A percentile compares a stretch with the other conserved stretches of the same genome.
Conservation (phyloP, 2,329 filamentous ascomycete genomes). For the Grosmannia clavigera region DNA sequence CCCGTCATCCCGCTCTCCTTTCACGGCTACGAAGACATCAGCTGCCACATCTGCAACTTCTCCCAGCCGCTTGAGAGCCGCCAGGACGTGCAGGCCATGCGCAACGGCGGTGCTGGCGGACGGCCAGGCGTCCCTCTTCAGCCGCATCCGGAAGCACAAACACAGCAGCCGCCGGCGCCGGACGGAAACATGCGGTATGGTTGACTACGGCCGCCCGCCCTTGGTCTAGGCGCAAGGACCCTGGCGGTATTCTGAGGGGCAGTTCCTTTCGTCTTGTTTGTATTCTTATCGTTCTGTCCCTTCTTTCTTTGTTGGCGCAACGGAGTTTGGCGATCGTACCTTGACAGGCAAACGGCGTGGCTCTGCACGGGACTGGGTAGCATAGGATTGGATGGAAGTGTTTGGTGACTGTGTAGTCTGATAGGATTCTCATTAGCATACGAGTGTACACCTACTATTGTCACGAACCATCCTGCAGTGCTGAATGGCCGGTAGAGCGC, state of each 20-base stretch:
- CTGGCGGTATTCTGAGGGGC: neutral
- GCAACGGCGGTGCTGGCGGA: slow-evolving; percentile 21
- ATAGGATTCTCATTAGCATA: no score
- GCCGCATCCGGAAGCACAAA: slow-evolving; percentile 6
- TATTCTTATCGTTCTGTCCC: neutral
- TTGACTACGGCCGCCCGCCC: slow-evolving; percentile 3
- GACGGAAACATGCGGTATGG: slow-evolving; percentile 18
- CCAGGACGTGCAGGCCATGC: slow-evolving; percentile 41
- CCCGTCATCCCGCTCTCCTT: slow-evolving; percentile 61
- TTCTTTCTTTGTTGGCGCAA: neutral
- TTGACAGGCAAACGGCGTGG: neutral
- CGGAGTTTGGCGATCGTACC: neutral
- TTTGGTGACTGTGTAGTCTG: no score
- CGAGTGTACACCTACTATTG: no score
- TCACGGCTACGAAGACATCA: slow-evolving; percentile 55
- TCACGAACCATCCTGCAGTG: neutral
- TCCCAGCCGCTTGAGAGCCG: slow-evolving; percentile 51
- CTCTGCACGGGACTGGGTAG: neutral
- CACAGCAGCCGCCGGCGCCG: neutral
- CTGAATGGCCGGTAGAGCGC: neutral
- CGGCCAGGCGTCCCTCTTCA: slow-evolving; percentile 17
- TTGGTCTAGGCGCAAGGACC: neutral
- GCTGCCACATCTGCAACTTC: slow-evolving; percentile 67
- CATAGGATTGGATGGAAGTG: neutral
- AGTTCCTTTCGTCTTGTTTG: neutral